Evolutionary conservation across 257 asterid species (phyloP).

Genomic region (Plantago elongata): DNA sequence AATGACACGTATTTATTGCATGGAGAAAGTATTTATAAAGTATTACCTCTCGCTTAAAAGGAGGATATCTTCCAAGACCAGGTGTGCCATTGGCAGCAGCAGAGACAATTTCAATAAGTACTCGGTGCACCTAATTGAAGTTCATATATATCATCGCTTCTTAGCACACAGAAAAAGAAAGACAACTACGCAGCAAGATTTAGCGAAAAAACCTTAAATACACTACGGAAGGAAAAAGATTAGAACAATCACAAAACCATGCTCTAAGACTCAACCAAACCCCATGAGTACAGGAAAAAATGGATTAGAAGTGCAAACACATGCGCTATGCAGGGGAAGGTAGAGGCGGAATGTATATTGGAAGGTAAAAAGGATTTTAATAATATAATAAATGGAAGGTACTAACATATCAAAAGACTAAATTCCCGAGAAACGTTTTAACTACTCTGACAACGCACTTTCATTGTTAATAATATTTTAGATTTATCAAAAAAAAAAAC

Average conservation of each 20-base stretch:
- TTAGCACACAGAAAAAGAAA: background rate
- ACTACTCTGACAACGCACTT: too few relatives aligned
- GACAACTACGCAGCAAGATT: too few relatives aligned
- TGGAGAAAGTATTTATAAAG: background rate
- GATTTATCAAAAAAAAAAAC: too few relatives aligned
- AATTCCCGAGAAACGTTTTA: too few relatives aligned
- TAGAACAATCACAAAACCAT: background rate
- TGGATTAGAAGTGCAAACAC: background rate
- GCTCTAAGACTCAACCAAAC: constrained; percentile 5
- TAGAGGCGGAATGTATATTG: too few relatives aligned
- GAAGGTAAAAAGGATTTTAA: too few relatives aligned
- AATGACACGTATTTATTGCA: background rate
- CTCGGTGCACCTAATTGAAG: constrained; percentile 72
- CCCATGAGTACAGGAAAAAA: background rate
- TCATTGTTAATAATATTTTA: too few relatives aligned
- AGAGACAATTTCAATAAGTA: constrained; percentile 80
- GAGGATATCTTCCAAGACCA: constrained; percentile 98
- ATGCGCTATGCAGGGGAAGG: background rate
- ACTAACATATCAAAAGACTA: too few relatives aligned
- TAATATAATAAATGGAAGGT: too few relatives aligned
- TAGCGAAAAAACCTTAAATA: too few relatives aligned
- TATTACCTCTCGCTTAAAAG: constrained; percentile 90
- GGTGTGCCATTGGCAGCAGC: constrained; percentile 95
- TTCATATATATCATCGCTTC: background rate
- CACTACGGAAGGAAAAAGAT: background rate